Evolutionary conservation across 208 protist species (phyloP).

Genomic region (Wallacemonas sp.): DNA sequence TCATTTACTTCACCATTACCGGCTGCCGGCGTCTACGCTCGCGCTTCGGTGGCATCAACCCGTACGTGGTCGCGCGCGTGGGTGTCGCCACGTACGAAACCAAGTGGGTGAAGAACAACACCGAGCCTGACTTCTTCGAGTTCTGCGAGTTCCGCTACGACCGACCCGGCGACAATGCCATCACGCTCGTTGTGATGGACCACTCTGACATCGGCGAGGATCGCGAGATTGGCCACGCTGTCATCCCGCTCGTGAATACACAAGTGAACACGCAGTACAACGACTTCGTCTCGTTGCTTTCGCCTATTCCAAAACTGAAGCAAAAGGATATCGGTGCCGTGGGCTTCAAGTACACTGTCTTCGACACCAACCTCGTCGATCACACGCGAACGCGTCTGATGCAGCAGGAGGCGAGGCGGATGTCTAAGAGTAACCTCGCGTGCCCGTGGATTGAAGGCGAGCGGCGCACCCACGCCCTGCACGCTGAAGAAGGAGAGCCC

Average conservation of each 20-base stretch:
- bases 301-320: conserved; percentile 19
- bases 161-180: conserved; percentile 29
- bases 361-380: conserved; percentile 64
- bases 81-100: conserved; percentile 73
- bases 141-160: conserved; percentile 80
- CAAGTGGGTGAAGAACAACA: conserved; percentile 53
- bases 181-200: conserved; percentile 83
- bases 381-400: conserved; percentile 40
- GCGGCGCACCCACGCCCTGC: neutral
- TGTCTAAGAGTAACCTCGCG: neutral
- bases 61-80: conserved; percentile 72
- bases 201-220: conserved; percentile 53
- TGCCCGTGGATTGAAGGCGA: neutral
- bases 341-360: conserved; percentile 75
- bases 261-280: conserved; percentile 51
- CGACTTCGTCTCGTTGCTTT: conserved; percentile 60
- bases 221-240: conserved; percentile 57
- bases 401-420: conserved; percentile 2
- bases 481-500: conserved; percentile 2
- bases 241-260: conserved; percentile 46
- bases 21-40: conserved; percentile 64
- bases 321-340: conserved; percentile 42
- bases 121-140: conserved; percentile 83
- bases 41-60: conserved; percentile 54
- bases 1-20: conserved; percentile 69